Evolutionary conservation across 2,329 filamentous ascomycete genomes (phyloP).

Genomic region (Fusarium veterinarium): DNA sequence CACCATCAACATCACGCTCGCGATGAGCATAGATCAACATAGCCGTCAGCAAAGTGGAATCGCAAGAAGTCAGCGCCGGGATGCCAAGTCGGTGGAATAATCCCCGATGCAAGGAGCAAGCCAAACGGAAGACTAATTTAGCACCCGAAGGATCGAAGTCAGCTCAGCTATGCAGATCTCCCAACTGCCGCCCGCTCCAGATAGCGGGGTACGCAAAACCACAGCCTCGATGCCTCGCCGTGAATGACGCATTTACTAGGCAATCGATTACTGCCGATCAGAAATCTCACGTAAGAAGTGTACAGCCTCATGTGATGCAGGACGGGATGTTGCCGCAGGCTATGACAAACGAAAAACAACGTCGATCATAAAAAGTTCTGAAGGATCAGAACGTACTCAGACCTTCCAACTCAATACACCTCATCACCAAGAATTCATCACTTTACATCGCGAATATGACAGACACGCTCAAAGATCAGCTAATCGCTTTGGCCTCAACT

Average conservation of each 20-base stretch:
- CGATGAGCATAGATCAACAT: neutral
- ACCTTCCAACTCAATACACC: neutral
- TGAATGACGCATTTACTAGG: neutral
- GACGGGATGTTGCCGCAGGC: neutral
- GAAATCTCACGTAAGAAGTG: neutral
- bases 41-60: neutral
- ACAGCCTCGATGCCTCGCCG: neutral
- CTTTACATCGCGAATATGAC: accelerated
- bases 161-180: neutral
- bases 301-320: neutral
- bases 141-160: neutral
- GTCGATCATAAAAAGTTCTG: neutral
- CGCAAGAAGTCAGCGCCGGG: accelerated
- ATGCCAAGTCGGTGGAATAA: neutral
- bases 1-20: accelerated
- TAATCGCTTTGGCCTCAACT: neutral
- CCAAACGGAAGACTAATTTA: neutral
- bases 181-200: accelerated
- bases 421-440: too few species aligned
- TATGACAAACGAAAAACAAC: neutral
- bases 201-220: neutral
- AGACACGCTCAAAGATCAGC: neutral
- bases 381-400: neutral
- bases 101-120: neutral
- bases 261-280: neutral